These are phyloP conservation scores for Annulohypoxylon maeteangense DNA, from an alignment of 495 filamentous ascomycete species.

Conservation along the genomic window DNA sequence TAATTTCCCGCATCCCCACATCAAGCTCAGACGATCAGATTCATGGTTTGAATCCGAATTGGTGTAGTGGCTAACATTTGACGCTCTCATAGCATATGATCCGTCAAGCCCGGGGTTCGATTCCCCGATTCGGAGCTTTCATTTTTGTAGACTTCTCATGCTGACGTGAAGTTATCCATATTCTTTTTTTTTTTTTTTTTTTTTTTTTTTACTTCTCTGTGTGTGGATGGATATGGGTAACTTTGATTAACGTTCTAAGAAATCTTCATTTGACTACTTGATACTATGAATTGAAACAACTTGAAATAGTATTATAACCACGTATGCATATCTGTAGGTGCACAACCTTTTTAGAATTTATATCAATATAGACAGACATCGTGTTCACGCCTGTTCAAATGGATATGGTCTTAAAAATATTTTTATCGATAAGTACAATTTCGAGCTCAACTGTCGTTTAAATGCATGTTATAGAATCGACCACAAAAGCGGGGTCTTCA, in stretches of 20 bases:
- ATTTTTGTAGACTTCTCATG: background rate
- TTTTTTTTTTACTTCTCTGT: background rate
- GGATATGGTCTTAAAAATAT: background rate
- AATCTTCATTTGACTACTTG: background rate
- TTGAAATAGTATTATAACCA: too few species aligned
- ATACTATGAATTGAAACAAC: background rate
- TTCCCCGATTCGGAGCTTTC: conserved; percentile 51
- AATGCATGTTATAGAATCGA: background rate
- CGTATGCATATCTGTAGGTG: too few species aligned
- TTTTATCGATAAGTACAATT: too few species aligned
- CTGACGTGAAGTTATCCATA: background rate
- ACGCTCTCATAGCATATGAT: conserved; percentile 43
- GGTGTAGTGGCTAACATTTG: conserved; percentile 53
- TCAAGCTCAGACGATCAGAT: background rate
- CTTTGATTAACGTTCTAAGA: background rate
- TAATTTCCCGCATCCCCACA: background rate
- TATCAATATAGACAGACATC: too few species aligned
- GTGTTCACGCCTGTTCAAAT: too few species aligned
- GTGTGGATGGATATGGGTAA: background rate
- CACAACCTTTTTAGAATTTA: too few species aligned
- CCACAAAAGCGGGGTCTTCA: conserved; percentile 17
- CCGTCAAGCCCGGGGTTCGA: conserved; percentile 54
- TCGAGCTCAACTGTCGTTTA: background rate
- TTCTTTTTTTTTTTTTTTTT: background rate
- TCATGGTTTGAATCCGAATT: conserved; percentile 42